Evolutionary conservation across 176 grass and related monocot species (phyloP).

Genomic region (Eleusine coracana): DNA sequence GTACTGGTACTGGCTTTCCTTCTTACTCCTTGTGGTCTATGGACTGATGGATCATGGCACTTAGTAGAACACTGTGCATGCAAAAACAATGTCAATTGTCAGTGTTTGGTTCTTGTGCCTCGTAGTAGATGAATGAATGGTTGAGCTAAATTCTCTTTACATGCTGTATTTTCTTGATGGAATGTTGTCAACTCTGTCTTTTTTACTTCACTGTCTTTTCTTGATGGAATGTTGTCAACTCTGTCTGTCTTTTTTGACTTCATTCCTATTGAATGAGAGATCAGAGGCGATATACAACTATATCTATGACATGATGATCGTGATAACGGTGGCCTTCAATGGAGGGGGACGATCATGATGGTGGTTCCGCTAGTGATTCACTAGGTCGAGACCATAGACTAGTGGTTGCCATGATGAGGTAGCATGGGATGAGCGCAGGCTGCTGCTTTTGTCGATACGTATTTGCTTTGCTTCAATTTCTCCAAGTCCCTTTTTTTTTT

Average conservation of each 20-base stretch:
- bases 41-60: not conserved
- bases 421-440: not conserved
- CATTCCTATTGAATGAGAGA: not conserved
- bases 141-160: not conserved
- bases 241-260: too few relatives aligned
- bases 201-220: not conserved
- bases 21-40: not conserved
- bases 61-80: not conserved
- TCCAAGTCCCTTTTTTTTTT: too few relatives aligned
- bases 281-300: too few relatives aligned
- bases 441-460: not conserved
- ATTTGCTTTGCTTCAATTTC: not conserved
- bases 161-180: too few relatives aligned
- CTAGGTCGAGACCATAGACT: too few relatives aligned
- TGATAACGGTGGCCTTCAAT: not conserved
- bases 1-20: not conserved
- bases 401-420: too few relatives aligned
- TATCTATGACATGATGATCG: not conserved
- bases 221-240: too few relatives aligned
- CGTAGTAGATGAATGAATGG: not conserved
- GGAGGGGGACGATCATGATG: conserved; percentile 14
- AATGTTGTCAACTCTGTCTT: not conserved
- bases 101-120: not conserved
- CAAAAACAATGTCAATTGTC: not conserved
- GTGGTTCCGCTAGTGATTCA: not conserved